phyloP scores from a whole-genome alignment of 1,284 basidiomycete genomes.

The Sporisorium iseilematis-ciliati region DNA sequence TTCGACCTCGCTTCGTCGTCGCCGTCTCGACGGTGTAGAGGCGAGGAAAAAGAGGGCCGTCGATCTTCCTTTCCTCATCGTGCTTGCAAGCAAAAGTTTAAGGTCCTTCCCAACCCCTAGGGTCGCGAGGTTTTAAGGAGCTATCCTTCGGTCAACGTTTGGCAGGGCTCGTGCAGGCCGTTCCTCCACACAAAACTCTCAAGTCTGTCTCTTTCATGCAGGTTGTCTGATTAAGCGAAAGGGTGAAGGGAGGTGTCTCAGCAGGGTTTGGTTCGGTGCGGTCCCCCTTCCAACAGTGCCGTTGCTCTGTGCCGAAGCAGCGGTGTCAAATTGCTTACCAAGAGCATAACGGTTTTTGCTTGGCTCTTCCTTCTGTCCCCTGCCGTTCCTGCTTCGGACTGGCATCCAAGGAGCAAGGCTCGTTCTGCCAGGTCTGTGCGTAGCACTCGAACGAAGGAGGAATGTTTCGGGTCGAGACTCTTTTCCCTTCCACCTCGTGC shows the following conservation, averaged over 20 bases:
- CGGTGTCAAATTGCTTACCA: background rate
- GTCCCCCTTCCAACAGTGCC: background rate
- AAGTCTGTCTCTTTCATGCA: background rate
- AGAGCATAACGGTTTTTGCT: background rate
- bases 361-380: background rate
- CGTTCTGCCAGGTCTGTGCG: background rate
- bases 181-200: background rate
- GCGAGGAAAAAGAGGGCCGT: background rate
- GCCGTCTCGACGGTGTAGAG: background rate
- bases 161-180: no score
- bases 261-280: background rate
- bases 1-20: no score
- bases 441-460: background rate
- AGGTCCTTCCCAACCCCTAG: background rate
- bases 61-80: conserved; percentile 35
- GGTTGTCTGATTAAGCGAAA: background rate
- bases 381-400: background rate
- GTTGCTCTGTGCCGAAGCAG: background rate
- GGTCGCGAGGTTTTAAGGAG: no score
- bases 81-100: conserved; percentile 2
- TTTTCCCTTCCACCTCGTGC: no score
- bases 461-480: background rate
- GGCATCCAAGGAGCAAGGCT: no score
- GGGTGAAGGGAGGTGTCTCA: no score
- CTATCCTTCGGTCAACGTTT: no score